Percentiles rank a stretch among this genome's conserved stretches.
phyloP scores from a whole-genome alignment of 2,329 filamentous ascomycete genomes.

The Penicillium sp. region DNA sequence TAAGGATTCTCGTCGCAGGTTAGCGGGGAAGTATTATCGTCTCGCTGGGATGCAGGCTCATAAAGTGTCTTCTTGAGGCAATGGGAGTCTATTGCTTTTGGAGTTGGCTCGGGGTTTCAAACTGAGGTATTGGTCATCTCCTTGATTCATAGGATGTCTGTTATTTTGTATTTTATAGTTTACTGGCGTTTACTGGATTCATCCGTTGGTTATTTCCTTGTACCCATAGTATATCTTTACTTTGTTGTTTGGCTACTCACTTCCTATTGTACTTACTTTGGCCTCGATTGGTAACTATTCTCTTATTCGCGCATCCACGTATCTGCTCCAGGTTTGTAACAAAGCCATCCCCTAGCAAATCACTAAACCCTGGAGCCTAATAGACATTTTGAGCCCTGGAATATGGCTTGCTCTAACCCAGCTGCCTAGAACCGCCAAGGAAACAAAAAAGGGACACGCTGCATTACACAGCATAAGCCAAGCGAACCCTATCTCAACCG shows the following conservation, averaged over 20 bases:
- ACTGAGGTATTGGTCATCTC: background rate
- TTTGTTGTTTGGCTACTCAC: too few relatives aligned
- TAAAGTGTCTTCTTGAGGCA: background rate
- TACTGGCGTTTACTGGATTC: background rate
- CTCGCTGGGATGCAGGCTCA: constrained; percentile 11
- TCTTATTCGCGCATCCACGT: background rate
- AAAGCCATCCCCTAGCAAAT: background rate
- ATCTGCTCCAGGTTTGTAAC: background rate
- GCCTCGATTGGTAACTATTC: background rate
- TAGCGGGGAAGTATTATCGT: constrained; percentile 13
- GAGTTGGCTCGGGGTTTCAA: background rate
- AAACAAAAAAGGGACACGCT: background rate
- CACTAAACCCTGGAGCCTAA: background rate
- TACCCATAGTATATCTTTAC: too few relatives aligned
- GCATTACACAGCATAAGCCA: background rate
- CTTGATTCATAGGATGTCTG: background rate
- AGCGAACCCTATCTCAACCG: background rate
- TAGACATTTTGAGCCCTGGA: background rate
- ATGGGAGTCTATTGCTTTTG: background rate
- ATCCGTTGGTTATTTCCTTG: too few relatives aligned
- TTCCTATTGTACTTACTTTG: too few relatives aligned
- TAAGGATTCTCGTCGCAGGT: constrained; percentile 13
- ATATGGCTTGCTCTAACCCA: background rate
- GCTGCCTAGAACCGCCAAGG: background rate
- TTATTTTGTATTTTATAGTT: too few relatives aligned